Evolutionary conservation across 2,329 filamentous ascomycete genomes (phyloP).

Genomic region (Diaporthe aspalathi): DNA sequence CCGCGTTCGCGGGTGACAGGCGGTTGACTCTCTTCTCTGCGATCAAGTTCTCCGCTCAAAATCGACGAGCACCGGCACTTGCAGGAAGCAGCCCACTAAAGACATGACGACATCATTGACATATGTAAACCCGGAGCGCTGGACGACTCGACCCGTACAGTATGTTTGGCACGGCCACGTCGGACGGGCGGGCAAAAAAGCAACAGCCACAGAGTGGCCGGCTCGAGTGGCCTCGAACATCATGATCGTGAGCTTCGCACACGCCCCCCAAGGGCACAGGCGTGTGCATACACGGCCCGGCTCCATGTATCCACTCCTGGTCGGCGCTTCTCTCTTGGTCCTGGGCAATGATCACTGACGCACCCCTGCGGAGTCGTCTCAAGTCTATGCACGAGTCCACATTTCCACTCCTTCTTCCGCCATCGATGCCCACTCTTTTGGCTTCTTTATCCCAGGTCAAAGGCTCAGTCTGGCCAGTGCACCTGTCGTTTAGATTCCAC

Average conservation of each 20-base stretch:
- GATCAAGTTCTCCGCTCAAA: neutral
- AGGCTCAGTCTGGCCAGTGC: slow-evolving; percentile 26
- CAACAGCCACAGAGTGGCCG: slow-evolving; percentile 29
- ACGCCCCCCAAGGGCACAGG: slow-evolving; percentile 24
- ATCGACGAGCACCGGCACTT: neutral
- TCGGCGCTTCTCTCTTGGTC: slow-evolving; percentile 17
- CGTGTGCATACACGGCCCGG: slow-evolving; percentile 6
- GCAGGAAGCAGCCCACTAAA: neutral
- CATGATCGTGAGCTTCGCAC: slow-evolving; percentile 31
- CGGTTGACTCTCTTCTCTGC: too few relatives aligned
- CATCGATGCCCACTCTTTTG: slow-evolving; percentile 29
- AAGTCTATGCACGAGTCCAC: slow-evolving; percentile 31
- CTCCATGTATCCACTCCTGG: slow-evolving; percentile 23
- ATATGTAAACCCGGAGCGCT: neutral
- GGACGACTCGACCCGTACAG: slow-evolving; percentile 23
- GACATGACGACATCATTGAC: slow-evolving; percentile 12
- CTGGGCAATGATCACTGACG: slow-evolving; percentile 21
- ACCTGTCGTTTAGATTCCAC: slow-evolving; percentile 32
- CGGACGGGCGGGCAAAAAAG: neutral
- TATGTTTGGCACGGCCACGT: slow-evolving; percentile 29
- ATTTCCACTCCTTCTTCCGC: slow-evolving; percentile 21
- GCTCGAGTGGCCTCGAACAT: slow-evolving; percentile 9
- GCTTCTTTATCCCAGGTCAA: slow-evolving; percentile 19
- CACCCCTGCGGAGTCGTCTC: slow-evolving; percentile 31
- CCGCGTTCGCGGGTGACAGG: neutral